These are phyloP conservation scores for Parmelia sp. DNA, from an alignment of 495 filamentous ascomycete species.

Conservation along the genomic window DNA sequence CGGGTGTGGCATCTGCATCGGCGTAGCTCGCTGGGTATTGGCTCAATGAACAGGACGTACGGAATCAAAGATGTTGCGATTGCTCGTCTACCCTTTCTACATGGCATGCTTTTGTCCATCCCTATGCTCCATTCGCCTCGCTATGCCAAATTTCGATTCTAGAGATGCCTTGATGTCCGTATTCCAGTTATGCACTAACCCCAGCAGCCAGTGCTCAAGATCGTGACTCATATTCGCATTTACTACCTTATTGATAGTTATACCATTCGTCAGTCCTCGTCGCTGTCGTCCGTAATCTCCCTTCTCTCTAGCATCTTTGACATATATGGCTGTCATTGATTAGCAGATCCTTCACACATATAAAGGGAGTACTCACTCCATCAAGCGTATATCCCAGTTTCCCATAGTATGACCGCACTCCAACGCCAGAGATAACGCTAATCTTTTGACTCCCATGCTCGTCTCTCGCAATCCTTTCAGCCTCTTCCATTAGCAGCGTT, in stretches of 20 bases:
- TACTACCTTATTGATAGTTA: not conserved
- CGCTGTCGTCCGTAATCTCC: conserved; percentile 39
- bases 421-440: conserved; percentile 90
- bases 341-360: not conserved
- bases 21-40: not conserved
- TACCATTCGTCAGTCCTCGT: conserved; percentile 33
- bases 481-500: conserved; percentile 94
- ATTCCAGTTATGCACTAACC: not conserved
- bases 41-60: not conserved
- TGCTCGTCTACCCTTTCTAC: not conserved
- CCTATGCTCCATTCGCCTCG: conserved; percentile 7
- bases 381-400: conserved; percentile 89
- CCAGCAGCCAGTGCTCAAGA: not conserved
- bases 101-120: not conserved
- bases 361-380: conserved; percentile 37
- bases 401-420: conserved; percentile 87
- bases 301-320: conserved; percentile 51
- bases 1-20: not conserved
- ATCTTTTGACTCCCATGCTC: conserved; percentile 94
- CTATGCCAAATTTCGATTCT: not conserved
- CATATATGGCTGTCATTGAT: conserved; percentile 57
- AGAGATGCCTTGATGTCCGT: not conserved
- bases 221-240: not conserved
- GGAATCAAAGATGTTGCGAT: not conserved
- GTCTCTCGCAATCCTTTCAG: conserved; percentile 85